Base-by-base conservation (phyloP, 2,329 filamentous ascomycete genomes). In the Ophiosphaerella narmari region DNA sequence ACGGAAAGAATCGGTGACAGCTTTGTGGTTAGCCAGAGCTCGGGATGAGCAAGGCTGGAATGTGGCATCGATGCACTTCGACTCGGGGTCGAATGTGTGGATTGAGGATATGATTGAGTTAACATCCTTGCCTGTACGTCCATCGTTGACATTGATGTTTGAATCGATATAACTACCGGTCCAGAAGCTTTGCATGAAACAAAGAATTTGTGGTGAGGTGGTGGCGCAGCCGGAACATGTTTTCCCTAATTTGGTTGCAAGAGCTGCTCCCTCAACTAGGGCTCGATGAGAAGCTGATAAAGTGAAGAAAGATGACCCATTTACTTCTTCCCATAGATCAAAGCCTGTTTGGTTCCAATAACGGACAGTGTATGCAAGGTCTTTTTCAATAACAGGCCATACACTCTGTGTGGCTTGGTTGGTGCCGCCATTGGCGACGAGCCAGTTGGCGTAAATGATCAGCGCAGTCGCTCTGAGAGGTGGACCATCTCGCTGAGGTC, bases 261-360 rank as follows among this genome's bases (percentile, higher is more conserved):
- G 79, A 2, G 79, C 77, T 46, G 79, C 83, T 5, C 90, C 90
- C 73, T 89, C 85, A 1, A 79, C 72, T 54, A 80, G 66, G 62
- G 85, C 80, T 59, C 89, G 84, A 67, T 93, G 85, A 52, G 89
- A 84, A 35, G 82, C 81, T 3, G 85, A 83, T 29, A 86, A 75
- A 1, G 90, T 94, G 73, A 93, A 95, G 77, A 92, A 94, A 0
- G 88, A 91, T 18, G 83, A 86, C 35, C 89, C 88, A 21, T 79
- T 77, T 12, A 92, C 83, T 70, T 94, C 90, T 69, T 94, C 90
- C 90, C 90, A 94, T 3, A 95, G 80, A 69, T 95, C 90, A 63
- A 85, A 94, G 5, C 79, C 80, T 4, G 80, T 80, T 45, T 79
- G 74, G 52, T 81, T 83, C 75, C 80, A 82, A 75, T 90, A 89